Conservation (phyloP, 1,284 basidiomycete genomes). For the Ceratobasidium sp. region DNA sequence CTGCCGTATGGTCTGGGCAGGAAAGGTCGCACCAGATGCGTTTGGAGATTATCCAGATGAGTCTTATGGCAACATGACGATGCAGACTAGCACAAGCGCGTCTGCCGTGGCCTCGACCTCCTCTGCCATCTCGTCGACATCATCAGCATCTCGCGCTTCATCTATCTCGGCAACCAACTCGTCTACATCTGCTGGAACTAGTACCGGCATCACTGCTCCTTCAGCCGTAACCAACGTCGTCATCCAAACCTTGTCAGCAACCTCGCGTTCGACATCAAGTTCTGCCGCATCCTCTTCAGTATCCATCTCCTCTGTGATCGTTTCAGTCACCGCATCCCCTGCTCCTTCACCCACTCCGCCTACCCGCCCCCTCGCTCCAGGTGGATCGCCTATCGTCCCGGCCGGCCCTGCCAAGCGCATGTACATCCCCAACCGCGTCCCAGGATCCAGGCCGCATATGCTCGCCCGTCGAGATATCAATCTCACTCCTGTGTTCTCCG, state of each 20-base stretch:
- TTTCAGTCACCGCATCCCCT: neutral
- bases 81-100: neutral
- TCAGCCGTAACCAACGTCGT: conserved; percentile 5
- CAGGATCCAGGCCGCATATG: neutral
- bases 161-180: conserved; percentile 37
- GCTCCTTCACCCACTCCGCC: neutral
- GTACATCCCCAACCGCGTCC: conserved; percentile 28
- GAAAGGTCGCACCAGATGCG: conserved; percentile 25
- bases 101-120: conserved; percentile 9
- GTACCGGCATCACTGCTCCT: conserved; percentile 26
- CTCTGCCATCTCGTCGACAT: neutral
- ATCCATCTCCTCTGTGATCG: neutral
- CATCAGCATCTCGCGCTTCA: neutral
- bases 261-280: neutral
- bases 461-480: neutral
- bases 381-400: neutral
- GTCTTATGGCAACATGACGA: conserved; percentile 4
- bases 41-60: conserved; percentile 24
- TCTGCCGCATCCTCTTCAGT: neutral
- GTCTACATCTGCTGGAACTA: conserved; percentile 32
- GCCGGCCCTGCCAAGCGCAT: conserved; percentile 27
- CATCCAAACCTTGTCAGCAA: neutral
- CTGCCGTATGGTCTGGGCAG: conserved; percentile 55
- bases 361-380: neutral
- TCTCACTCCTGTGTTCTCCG: conserved; percentile 31